Conservation (phyloP, 441 rosid species). For the Pelargonium cotyledonis region DNA sequence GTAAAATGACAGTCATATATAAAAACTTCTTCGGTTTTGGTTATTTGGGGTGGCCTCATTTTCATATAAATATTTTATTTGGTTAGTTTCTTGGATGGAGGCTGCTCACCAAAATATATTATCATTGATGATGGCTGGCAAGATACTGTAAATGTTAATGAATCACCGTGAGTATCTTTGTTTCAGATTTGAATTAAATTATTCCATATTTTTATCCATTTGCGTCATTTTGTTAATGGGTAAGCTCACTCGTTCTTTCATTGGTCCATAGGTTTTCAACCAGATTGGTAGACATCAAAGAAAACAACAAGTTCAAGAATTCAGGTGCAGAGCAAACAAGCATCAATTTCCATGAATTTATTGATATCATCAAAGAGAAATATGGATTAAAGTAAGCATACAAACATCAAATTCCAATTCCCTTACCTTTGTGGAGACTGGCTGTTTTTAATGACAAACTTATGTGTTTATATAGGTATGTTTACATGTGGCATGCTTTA, state of each 20-base stretch:
- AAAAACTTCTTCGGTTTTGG: background rate
- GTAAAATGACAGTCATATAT: conserved; percentile 21
- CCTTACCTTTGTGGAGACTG: background rate
- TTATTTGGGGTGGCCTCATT: background rate
- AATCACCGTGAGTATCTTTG: background rate
- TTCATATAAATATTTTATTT: background rate
- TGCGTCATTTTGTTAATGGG: conserved; percentile 2
- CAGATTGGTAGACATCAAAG: conserved; percentile 55
- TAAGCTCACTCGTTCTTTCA: conserved; percentile 5
- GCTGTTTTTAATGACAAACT: background rate
- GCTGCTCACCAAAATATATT: conserved; percentile 50
- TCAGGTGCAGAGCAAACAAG: conserved; percentile 30
- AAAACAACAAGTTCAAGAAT: conserved; percentile 51
- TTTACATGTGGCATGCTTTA: conserved; percentile 68
- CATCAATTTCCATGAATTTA: conserved; percentile 30
- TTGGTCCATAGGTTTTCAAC: conserved; percentile 43
- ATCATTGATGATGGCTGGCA: conserved; percentile 85
- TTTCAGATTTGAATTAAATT: background rate
- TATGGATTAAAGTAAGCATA: conserved; percentile 40
- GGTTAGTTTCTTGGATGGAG: conserved; percentile 51
- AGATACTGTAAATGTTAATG: conserved; percentile 32
- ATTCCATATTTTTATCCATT: background rate
- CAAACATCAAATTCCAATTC: conserved; percentile 7
- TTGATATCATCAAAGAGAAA: conserved; percentile 32
- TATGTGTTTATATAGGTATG: conserved; percentile 38